A percentile compares a stretch with the other conserved stretches of the same genome.
phyloP scores from a whole-genome alignment of 2,329 filamentous ascomycete genomes.

The Botrytis sinoallii region DNA sequence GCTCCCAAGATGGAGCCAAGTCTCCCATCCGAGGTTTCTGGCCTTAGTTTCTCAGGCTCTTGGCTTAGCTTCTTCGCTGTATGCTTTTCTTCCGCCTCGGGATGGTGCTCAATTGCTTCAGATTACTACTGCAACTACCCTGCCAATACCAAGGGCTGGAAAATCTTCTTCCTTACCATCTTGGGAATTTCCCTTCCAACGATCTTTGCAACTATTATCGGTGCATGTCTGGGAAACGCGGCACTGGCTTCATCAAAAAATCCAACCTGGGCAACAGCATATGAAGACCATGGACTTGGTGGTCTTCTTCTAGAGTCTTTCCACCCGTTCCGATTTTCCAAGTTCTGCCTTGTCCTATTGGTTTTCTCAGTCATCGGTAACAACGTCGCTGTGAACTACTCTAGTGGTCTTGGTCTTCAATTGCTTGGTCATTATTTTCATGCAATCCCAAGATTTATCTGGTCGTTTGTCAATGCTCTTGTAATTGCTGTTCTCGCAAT shows the following conservation, averaged over 20 bases:
- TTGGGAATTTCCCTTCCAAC: slow-evolving; percentile 34
- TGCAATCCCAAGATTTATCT: slow-evolving; percentile 38
- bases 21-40: slow-evolving; percentile 36
- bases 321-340: slow-evolving; percentile 46
- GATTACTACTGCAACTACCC: slow-evolving; percentile 39
- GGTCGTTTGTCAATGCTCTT: slow-evolving; percentile 35
- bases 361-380: slow-evolving; percentile 37
- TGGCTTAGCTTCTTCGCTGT: slow-evolving; percentile 34
- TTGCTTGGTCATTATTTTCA: slow-evolving; percentile 37
- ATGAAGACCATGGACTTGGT: slow-evolving; percentile 45
- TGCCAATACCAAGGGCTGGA: slow-evolving; percentile 35
- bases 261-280: slow-evolving; percentile 42
- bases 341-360: slow-evolving; percentile 43
- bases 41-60: slow-evolving; percentile 38
- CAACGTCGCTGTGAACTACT: slow-evolving; percentile 37
- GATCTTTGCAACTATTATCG: slow-evolving; percentile 45
- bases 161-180: slow-evolving; percentile 34
- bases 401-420: slow-evolving; percentile 34
- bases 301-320: slow-evolving; percentile 46
- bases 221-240: slow-evolving; percentile 42
- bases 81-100: slow-evolving; percentile 33
- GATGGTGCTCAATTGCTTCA: slow-evolving; percentile 36
- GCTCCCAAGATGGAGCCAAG: slow-evolving; percentile 44
- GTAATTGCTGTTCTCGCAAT: slow-evolving; percentile 34
- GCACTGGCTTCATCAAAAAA: slow-evolving; percentile 38